A percentile compares a stretch with the other conserved stretches of the same genome.
These are phyloP conservation scores for Diospyros lotus DNA, from an alignment of 148 eudicot species.

Conservation along the genomic window DNA sequence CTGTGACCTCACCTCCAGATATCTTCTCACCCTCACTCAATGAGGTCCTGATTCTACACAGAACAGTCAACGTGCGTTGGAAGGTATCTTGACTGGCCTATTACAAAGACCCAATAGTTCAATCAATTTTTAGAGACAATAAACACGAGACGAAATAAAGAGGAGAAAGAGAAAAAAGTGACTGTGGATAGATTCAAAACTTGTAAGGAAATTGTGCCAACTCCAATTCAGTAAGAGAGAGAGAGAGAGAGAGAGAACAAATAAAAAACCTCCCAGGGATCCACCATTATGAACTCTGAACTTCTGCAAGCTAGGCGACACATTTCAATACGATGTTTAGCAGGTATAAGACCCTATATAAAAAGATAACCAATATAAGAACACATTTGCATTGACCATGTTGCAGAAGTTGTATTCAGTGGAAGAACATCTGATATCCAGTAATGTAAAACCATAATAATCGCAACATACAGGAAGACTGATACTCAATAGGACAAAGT, in stretches of 20 bases:
- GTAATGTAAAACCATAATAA: neutral
- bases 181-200: neutral
- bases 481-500: neutral
- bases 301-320: conserved; percentile 76
- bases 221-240: no score
- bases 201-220: neutral
- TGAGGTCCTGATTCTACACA: conserved; percentile 61
- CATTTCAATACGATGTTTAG: conserved; percentile 80
- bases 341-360: conserved; percentile 64
- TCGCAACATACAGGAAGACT: neutral
- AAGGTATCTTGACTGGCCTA: conserved; percentile 73
- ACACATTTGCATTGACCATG: neutral
- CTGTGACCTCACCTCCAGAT: conserved; percentile 40
- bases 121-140: neutral
- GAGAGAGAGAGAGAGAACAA: conserved; percentile 7
- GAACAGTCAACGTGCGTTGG: conserved; percentile 80
- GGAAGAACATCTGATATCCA: neutral
- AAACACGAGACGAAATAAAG: neutral
- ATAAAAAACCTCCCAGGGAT: conserved; percentile 85
- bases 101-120: conserved; percentile 5
- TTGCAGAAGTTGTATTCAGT: neutral
- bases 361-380: conserved; percentile 7
- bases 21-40: conserved; percentile 33
- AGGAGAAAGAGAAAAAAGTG: neutral
- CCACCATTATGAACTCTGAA: conserved; percentile 84